Evolutionary conservation across 441 rosid species (phyloP).

Genomic region (Croton setiger): DNA sequence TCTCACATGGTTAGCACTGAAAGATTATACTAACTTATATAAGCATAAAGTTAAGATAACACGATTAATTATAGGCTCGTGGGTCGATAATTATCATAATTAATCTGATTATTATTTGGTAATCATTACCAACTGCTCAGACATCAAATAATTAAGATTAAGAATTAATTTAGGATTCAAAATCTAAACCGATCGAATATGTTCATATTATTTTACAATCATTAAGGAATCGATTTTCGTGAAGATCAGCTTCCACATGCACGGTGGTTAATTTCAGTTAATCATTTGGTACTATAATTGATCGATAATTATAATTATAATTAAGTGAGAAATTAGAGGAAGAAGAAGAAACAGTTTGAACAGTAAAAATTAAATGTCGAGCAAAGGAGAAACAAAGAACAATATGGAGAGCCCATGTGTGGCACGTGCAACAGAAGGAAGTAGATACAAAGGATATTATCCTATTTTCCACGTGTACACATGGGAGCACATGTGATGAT

Average conservation of each 20-base stretch:
- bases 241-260: conserved; percentile 9
- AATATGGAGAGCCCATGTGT: not conserved
- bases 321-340: no score
- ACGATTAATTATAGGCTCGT: no score
- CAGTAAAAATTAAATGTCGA: not conserved
- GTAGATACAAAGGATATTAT: not conserved
- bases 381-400: not conserved
- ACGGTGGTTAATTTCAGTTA: not conserved
- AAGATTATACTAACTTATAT: not conserved
- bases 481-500: conserved; percentile 15
- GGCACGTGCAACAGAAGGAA: not conserved
- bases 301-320: not conserved
- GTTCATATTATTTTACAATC: not conserved
- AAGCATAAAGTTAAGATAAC: no score
- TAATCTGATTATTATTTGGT: no score
- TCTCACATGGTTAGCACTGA: conserved; percentile 19
- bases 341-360: not conserved
- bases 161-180: not conserved
- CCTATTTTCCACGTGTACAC: conserved; percentile 4
- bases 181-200: not conserved
- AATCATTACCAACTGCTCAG: not conserved
- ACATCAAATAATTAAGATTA: not conserved
- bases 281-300: not conserved
- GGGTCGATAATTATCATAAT: not conserved
- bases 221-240: not conserved